Evolutionary conservation across 2,329 filamentous ascomycete genomes (phyloP), one percentile per base, ranked within the genome.

Genomic region (Aspergillus sp.): DNA sequence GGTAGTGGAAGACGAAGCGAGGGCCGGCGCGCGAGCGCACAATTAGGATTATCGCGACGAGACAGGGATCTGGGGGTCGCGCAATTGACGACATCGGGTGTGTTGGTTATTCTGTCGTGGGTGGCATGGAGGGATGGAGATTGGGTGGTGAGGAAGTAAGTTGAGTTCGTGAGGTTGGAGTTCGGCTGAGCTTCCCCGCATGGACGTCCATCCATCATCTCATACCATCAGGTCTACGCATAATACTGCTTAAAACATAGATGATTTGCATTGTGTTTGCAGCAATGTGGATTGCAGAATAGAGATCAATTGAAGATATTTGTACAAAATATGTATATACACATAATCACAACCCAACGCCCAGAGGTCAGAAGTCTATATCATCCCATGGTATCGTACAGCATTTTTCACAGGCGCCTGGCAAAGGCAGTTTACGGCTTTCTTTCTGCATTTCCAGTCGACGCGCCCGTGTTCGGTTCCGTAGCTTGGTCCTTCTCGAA

Each of bases 1-100:
- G 91, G 65, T 94, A 94, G 71, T 96, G 89, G 71, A 92, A 96
- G 63, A 94, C 88, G 63, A 94, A 88, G 58, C 86, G 84, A 23
- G 91, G 88, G 14, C 91, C 90, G 62, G 89, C 88, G 59, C 88
- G 85, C 31, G 88, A 89, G 59, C 88, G 83, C 63, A 89, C 84
- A 59, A 91, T 84, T 36, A 93, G 81, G 47, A 89, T 84, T 52
- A 93, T 84, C 40, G 86, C 88, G 47, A 92, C 70, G 45, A 86
- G 77, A 57, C 78, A 81, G 41, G 81, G 77, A 61, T 83, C 79
- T 47, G 78, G 78, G 38, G 78, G 76, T 6, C 76, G 72, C 17
- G 70, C 69, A 50, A 75, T 71, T 43, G 74, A 75, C 45, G 76
- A 76, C 76, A 79, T 79, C 53, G 54, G 56, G 45, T 32, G 45